Percentiles rank a stretch among this genome's conserved stretches.
Conservation (phyloP, 495 filamentous ascomycete genomes). For the Lophiotrema nucula region DNA sequence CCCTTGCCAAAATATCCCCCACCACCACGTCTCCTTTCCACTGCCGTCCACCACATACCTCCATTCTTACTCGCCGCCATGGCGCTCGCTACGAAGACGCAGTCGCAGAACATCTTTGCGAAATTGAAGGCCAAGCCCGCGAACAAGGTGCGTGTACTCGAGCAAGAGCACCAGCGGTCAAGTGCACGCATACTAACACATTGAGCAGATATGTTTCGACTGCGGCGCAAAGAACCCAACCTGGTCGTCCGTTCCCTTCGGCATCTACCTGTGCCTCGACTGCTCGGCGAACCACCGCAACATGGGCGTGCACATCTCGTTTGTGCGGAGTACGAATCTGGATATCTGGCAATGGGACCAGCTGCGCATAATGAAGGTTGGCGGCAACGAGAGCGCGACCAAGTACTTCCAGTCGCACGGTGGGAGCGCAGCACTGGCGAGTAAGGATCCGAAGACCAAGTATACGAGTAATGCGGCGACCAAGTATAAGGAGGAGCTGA, state of each 20-base stretch:
- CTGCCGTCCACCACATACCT: constrained; percentile 1
- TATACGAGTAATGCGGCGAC: constrained; percentile 86
- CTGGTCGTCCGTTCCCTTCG: constrained; percentile 95
- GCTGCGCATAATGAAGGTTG: constrained; percentile 95
- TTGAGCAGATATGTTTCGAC: constrained; percentile 76
- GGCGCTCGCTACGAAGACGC: constrained; percentile 85
- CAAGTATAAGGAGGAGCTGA: constrained; percentile 96
- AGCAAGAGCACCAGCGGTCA: neutral
- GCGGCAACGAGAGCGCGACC: constrained; percentile 95
- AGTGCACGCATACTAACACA: constrained; percentile 11
- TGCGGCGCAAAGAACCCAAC: constrained; percentile 96
- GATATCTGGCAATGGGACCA: constrained; percentile 99
- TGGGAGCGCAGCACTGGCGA: constrained; percentile 86
- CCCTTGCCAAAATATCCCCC: constrained; percentile 19
- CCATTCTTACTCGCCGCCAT: constrained; percentile 46
- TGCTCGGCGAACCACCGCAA: constrained; percentile 64
- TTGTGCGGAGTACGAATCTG: constrained; percentile 96
- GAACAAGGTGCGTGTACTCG: constrained; percentile 72
- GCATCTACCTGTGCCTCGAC: constrained; percentile 96
- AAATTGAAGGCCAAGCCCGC: constrained; percentile 90
- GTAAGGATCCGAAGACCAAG: constrained; percentile 94
- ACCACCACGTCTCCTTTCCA: constrained; percentile 1
- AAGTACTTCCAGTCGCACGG: constrained; percentile 97
- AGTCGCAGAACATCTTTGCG: constrained; percentile 97
- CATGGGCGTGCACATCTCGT: constrained; percentile 70